Conservation (phyloP, 108 stramenopile genomes). For the Cylindrotheca fusiformis region DNA sequence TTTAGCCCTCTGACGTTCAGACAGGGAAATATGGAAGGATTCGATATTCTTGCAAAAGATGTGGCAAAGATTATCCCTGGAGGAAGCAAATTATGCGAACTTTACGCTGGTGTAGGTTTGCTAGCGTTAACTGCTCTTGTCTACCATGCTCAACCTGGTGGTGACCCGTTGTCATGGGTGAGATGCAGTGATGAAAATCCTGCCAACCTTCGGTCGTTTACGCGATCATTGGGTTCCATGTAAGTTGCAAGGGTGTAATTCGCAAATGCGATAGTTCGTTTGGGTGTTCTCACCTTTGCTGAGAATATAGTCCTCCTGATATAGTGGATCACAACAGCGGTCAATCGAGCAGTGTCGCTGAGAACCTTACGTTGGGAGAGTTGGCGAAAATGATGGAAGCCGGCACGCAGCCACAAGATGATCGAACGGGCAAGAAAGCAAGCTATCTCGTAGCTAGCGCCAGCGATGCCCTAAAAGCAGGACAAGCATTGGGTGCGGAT, state of each 20-base stretch:
- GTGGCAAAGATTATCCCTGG: constrained; percentile 61
- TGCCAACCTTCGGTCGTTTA: constrained; percentile 82
- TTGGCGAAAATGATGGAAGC: constrained; percentile 32
- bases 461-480: constrained; percentile 67
- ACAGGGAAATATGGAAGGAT: constrained; percentile 93
- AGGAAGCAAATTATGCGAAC: constrained; percentile 80
- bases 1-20: constrained; percentile 92
- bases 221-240: constrained; percentile 52
- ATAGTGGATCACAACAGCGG: constrained; percentile 1
- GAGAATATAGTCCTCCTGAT: not conserved
- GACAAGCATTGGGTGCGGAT: constrained; percentile 86
- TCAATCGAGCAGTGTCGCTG: not conserved
- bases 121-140: constrained; percentile 84
- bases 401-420: constrained; percentile 15
- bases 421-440: constrained; percentile 36
- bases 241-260: constrained; percentile 1
- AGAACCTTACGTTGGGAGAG: constrained; percentile 31
- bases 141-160: constrained; percentile 48
- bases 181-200: constrained; percentile 95
- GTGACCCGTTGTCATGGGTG: constrained; percentile 59
- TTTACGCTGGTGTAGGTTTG: constrained; percentile 95
- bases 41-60: constrained; percentile 80
- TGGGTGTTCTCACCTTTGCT: not conserved
- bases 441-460: constrained; percentile 72
- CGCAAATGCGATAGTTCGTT: not conserved